A percentile compares a stretch with the other conserved stretches of the same genome.
These are phyloP conservation scores for Komagataella pastoris DNA, from an alignment of 805 yeast genomes.

Conservation along the genomic window DNA sequence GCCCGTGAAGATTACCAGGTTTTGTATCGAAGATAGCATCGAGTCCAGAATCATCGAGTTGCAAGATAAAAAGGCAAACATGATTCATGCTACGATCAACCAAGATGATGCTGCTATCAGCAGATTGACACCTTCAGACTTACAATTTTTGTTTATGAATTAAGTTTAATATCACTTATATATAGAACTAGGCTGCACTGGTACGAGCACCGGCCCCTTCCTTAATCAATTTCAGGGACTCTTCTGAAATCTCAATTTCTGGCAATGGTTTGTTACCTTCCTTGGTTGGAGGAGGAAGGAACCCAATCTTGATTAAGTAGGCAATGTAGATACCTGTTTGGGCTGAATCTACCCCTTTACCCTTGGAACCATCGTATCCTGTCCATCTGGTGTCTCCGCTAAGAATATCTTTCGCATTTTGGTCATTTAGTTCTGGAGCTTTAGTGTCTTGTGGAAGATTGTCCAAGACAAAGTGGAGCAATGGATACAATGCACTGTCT, in stretches of 20 bases:
- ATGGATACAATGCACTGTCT: slow-evolving; percentile 84
- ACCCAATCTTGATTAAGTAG: slow-evolving; percentile 71
- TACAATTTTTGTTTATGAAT: slow-evolving; percentile 87
- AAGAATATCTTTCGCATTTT: slow-evolving; percentile 65
- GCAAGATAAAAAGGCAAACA: slow-evolving; percentile 94
- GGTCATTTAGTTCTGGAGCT: slow-evolving; percentile 92
- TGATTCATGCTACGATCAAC: slow-evolving; percentile 95
- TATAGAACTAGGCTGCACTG: slow-evolving; percentile 30
- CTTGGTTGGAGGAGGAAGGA: slow-evolving; percentile 49
- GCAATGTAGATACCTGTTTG: slow-evolving; percentile 69
- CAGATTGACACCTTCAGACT: slow-evolving; percentile 81
- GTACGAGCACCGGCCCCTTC: slow-evolving; percentile 71
- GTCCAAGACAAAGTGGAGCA: slow-evolving; percentile 88
- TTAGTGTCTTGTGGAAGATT: slow-evolving; percentile 81
- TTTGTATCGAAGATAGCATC: slow-evolving; percentile 92
- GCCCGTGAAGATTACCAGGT: slow-evolving; percentile 85
- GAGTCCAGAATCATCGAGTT: slow-evolving; percentile 92
- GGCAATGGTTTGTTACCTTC: slow-evolving; percentile 38
- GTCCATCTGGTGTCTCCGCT: slow-evolving; percentile 46
- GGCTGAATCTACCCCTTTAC: slow-evolving; percentile 58
- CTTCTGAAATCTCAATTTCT: slow-evolving; percentile 34
- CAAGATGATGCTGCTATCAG: slow-evolving; percentile 86
- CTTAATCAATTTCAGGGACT: slow-evolving; percentile 41
- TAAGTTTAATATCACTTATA: slow-evolving; percentile 14
- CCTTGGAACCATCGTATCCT: slow-evolving; percentile 53